Percentiles rank a stretch among this genome's conserved stretches.
Evolutionary conservation across 306 rosid species (phyloP).

Genomic region (Coriaria nepalensis): DNA sequence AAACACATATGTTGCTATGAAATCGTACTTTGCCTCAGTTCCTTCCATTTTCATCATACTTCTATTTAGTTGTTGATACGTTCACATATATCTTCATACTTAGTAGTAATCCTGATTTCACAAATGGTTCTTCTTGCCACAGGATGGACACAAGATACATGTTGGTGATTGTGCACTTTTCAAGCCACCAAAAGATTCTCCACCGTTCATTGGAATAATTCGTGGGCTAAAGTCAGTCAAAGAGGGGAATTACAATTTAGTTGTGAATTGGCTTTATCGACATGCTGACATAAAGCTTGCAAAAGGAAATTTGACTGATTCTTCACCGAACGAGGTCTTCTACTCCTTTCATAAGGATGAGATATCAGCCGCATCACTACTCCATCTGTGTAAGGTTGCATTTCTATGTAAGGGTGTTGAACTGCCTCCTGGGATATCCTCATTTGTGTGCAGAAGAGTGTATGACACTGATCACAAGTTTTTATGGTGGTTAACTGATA

Average conservation of each 20-base stretch:
- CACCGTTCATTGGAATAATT: conserved; percentile 91
- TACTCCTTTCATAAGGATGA: conserved; percentile 96
- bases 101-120: too few species aligned
- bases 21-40: too few species aligned
- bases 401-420: conserved; percentile 89
- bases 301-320: conserved; percentile 55
- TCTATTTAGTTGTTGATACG: too few species aligned
- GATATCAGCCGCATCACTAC: conserved; percentile 82
- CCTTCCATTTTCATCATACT: too few species aligned
- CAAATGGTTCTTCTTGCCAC: not conserved
- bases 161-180: conserved; percentile 96
- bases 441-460: conserved; percentile 89
- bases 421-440: conserved; percentile 79
- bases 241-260: conserved; percentile 42
- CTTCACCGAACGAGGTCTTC: conserved; percentile 85
- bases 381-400: conserved; percentile 94
- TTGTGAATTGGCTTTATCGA: conserved; percentile 88
- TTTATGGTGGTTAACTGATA: conserved; percentile 95
- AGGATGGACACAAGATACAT: conserved; percentile 90
- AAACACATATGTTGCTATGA: too few species aligned
- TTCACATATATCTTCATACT: too few species aligned
- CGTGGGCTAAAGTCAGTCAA: conserved; percentile 36
- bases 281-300: conserved; percentile 70
- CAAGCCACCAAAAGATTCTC: conserved; percentile 77
- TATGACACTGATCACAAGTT: conserved; percentile 59